Evolutionary conservation across 176 grass and related monocot species (phyloP).

Genomic region (Avena insularis): DNA sequence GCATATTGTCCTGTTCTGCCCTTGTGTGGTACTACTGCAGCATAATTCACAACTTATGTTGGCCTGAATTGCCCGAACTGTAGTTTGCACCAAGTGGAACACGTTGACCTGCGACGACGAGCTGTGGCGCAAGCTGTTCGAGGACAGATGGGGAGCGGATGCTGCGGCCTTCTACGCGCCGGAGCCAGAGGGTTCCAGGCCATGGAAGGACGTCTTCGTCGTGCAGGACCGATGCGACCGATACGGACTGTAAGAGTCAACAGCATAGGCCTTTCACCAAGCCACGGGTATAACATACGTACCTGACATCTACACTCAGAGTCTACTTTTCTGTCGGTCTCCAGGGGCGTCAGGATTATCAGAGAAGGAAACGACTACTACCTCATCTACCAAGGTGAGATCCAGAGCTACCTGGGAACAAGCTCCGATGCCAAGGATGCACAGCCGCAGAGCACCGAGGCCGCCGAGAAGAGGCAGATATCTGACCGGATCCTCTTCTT

Average conservation of each 20-base stretch:
- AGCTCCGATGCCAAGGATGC: not conserved
- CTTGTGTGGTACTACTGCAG: not conserved
- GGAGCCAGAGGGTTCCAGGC: constrained; percentile 49
- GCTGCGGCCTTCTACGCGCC: constrained; percentile 75
- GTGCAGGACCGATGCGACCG: constrained; percentile 85
- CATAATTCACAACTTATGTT: not conserved
- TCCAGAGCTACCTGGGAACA: constrained; percentile 67
- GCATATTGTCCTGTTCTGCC: not conserved
- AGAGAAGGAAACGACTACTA: constrained; percentile 88
- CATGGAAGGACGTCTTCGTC: constrained; percentile 88
- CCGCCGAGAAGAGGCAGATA: constrained; percentile 50
- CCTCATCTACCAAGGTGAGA: constrained; percentile 87
- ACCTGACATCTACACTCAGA: not conserved
- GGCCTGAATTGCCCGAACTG: not conserved
- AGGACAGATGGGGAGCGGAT: constrained; percentile 66
- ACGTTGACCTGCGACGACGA: constrained; percentile 70
- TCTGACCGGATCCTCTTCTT: constrained; percentile 84
- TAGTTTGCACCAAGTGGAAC: constrained; percentile 91
- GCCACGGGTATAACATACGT: too few species aligned
- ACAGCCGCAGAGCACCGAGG: not conserved
- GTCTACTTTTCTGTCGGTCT: not conserved
- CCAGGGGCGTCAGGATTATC: constrained; percentile 79
- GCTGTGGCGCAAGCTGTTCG: constrained; percentile 79
- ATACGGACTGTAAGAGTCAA: constrained; percentile 51
- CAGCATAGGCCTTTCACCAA: too few species aligned